Evolutionary conservation across 202 grass and related monocot species (phyloP), one percentile per base, ranked within the genome.

Genomic region (Hordeum pubiflorum): DNA sequence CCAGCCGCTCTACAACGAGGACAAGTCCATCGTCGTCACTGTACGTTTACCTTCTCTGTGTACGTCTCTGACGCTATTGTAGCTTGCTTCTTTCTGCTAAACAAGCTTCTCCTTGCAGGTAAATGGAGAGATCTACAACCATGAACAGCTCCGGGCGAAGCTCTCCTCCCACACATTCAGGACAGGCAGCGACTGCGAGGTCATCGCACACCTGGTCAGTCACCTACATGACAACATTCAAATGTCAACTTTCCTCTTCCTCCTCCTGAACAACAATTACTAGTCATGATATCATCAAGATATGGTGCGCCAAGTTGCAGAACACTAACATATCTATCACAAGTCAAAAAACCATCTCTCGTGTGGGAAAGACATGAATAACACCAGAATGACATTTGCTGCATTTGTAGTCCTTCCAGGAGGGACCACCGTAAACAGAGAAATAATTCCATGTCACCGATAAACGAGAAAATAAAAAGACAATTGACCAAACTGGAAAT

Each of bases 81-180:
- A 12, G 32, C 70, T 48, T 73, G 44, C 0, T 52, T 7, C 18
- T 11, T 39, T 72, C 27, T 55, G 4, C 9, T 73, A 73, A 55
- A 55, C 26, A 33, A 3, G 46, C 68, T 33, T n/a, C 36, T 73
- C 43, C 9, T 31, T 43, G 18, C 41, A 63, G 91, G 91, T 90
- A 65, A 97, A 97, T 58, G 94, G 91, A 32, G 91, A 97, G 81
- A 94, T 97, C 79, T 97, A 97, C 85, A 97, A 97, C 71, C 91
- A 97, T 74, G 77, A 82, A 78, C 44, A 85, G 8, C 66, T 97
- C 54, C 76, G 91, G 62, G 57, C 50, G 15, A 13, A 59, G 2
- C 62, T 92, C 76, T 12, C 79, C 9, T 20, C 72, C 4, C 89
- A 97, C 85, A 89, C 48, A 7, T 94, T 97, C 79, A 84, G 94